Conservation (phyloP, 495 filamentous ascomycete species). For the Daldinia caldariorum region DNA sequence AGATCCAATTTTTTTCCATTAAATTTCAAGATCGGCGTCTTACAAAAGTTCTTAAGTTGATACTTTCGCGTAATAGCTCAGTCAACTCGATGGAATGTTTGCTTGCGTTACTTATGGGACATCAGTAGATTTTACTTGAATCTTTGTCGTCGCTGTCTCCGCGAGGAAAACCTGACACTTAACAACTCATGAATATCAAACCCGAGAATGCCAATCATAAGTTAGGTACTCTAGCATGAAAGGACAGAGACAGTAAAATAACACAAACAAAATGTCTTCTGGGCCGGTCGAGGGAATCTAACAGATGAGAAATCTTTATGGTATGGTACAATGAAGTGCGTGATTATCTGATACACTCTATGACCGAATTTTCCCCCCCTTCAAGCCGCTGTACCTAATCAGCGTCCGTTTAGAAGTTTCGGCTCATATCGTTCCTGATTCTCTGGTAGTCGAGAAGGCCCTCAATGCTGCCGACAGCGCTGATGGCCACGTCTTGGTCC, state of each 20-base stretch:
- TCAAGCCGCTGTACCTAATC: constrained; percentile 31
- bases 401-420: constrained; percentile 65
- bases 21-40: too few species aligned
- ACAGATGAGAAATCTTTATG: constrained; percentile 48
- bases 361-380: constrained; percentile 40
- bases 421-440: constrained; percentile 87
- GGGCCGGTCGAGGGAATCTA: constrained; percentile 35
- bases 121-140: background rate
- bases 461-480: constrained; percentile 91
- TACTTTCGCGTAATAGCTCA: background rate
- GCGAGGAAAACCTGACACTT: background rate
- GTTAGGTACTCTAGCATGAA: background rate
- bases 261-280: background rate
- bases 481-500: constrained; percentile 96
- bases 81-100: background rate
- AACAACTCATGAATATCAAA: background rate
- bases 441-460: constrained; percentile 90
- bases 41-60: too few species aligned
- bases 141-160: background rate
- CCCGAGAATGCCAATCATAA: background rate
- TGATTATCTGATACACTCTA: constrained; percentile 52
- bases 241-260: background rate
- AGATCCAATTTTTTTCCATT: too few species aligned
- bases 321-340: constrained; percentile 50
- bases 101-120: background rate